Base-by-base conservation (phyloP, 1,284 basidiomycete genomes). In the Heterobasidion annosum region DNA sequence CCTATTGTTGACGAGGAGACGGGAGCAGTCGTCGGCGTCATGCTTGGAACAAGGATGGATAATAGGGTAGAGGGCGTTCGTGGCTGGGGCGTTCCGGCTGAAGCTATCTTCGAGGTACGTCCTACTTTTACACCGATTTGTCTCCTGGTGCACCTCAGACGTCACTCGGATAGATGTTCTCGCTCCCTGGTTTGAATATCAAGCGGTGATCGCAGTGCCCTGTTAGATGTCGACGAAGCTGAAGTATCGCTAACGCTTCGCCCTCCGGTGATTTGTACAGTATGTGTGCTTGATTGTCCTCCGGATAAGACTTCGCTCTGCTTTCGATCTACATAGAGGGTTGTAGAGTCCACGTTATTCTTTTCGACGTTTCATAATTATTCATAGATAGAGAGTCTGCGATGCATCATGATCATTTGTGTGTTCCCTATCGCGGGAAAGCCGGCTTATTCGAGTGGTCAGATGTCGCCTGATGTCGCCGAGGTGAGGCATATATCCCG, bases 11-110 rank as follows among this genome's bases (percentile, higher is more conserved):
- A 85, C 56, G 73, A 78, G 53, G 74, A 80, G 60, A 78, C 71
- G 40, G 85, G 85, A 1, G 77, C 82, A 1, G 85, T 89, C 1
- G 75, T 89, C 1, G 87, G 85, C 0, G 70, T 88, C n/a, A 76
- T 85, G 57, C 69, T 85, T 4, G 85, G 85, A 3, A 76, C 78
- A 42, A 73, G 78, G 63, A 79, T 82, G 75, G 76, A 82, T 56
- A 80, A 71, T 59, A 65, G 74, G 12, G 67, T 84, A 4, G 78
- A 81, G 53, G 83, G 83, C 8, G 64, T 75, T 34, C 69, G 79
- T 34, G 85, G 86, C 0, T 87, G 84, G 75, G 84, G 82, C n/a
- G 78, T 82, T 2, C 83, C 85, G 0, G 74, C 82, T 0, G 86
- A 90, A 64, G 72, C 77, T 51, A 78, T 88, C 16, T 87, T 79